These are phyloP conservation scores for Calocera viscosa DNA, from an alignment of 768 basidiomycete species.

Conservation along the genomic window DNA sequence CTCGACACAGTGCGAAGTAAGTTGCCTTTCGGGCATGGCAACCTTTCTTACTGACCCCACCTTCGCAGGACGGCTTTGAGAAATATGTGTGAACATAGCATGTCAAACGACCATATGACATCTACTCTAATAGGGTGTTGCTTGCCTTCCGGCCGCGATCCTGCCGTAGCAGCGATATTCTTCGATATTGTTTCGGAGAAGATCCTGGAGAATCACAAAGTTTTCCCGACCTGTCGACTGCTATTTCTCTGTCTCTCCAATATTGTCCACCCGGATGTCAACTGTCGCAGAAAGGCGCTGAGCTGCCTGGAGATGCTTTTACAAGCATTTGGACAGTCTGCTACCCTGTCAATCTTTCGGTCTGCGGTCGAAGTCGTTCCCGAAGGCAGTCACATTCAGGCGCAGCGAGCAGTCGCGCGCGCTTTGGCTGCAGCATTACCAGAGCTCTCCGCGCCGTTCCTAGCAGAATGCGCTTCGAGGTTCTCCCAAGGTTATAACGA, in stretches of 20 bases:
- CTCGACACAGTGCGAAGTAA: neutral
- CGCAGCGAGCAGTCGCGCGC: conserved; percentile 64
- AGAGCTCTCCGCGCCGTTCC: conserved; percentile 42
- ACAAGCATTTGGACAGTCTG: conserved; percentile 9
- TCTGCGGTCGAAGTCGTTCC: conserved; percentile 58
- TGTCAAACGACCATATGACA: neutral
- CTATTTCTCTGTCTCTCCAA: conserved; percentile 61
- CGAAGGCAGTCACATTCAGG: conserved; percentile 64
- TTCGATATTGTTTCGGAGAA: conserved; percentile 66
- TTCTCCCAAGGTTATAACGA: conserved; percentile 48
- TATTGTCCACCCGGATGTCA: conserved; percentile 54
- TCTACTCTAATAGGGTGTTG: conserved; percentile 1
- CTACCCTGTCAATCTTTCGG: conserved; percentile 61
- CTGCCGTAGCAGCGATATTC: conserved; percentile 49
- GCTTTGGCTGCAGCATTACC: conserved; percentile 70
- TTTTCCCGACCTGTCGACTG: conserved; percentile 63
- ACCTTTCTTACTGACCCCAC: neutral
- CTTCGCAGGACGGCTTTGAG: neutral
- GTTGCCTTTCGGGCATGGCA: neutral
- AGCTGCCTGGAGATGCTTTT: conserved; percentile 62
- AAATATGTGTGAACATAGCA: conserved; percentile 7
- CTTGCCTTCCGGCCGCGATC: conserved; percentile 21
- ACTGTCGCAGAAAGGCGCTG: conserved; percentile 64
- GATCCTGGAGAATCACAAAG: conserved; percentile 44
- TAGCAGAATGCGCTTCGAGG: conserved; percentile 58